Conservation (phyloP, 169 alveolate species). For the Plasmodium coatneyi region DNA sequence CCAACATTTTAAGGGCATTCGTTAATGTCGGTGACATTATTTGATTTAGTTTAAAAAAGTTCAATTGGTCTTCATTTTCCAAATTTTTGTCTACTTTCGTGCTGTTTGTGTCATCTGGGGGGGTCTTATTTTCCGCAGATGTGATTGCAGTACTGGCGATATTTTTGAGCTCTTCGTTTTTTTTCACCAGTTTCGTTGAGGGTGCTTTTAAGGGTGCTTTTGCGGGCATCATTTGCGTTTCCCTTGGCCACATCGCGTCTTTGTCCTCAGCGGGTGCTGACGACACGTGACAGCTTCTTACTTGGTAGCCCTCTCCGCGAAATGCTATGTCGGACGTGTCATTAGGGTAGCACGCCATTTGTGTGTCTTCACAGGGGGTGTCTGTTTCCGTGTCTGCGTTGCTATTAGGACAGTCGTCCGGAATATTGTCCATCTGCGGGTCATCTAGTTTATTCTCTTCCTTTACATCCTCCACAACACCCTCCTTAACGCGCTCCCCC, state of each 20-base stretch:
- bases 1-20: slow-evolving; percentile 40
- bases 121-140: neutral
- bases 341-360: neutral
- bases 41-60: slow-evolving; percentile 31
- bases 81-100: neutral
- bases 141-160: neutral
- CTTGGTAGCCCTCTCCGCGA: neutral
- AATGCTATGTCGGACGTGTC: neutral
- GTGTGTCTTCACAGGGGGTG: neutral
- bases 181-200: slow-evolving; percentile 26
- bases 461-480: neutral
- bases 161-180: neutral
- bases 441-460: neutral
- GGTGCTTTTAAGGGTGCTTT: neutral
- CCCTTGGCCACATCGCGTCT: neutral
- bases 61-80: slow-evolving; percentile 18
- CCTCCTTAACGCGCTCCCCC: neutral
- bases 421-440: neutral
- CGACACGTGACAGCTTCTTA: neutral
- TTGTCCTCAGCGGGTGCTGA: neutral
- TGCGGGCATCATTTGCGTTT: neutral
- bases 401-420: neutral
- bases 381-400: neutral
- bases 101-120: neutral
- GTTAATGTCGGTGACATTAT: slow-evolving; percentile 43